A percentile compares a stretch with the other conserved stretches of the same genome.
Conservation (phyloP, 495 filamentous ascomycete genomes). For the Xylaria acuta region DNA sequence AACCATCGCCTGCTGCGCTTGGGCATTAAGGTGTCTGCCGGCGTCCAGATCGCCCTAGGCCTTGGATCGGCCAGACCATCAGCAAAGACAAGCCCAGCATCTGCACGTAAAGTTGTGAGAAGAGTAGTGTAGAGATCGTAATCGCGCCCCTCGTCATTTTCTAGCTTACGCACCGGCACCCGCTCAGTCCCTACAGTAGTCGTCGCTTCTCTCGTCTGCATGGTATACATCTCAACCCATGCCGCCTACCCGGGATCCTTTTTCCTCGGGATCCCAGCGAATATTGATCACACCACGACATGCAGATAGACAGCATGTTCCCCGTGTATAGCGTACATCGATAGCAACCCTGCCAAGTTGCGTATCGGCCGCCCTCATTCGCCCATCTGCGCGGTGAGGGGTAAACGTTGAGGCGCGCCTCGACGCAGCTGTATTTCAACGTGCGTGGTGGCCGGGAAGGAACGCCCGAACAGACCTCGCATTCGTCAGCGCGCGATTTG, state of each 20-base stretch:
- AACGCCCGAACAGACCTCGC: slow-evolving; percentile 49
- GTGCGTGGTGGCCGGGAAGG: slow-evolving; percentile 50
- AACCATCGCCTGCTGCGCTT: background rate
- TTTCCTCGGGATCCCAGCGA: slow-evolving; percentile 50
- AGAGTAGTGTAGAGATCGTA: slow-evolving; percentile 31
- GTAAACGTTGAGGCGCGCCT: slow-evolving; percentile 50
- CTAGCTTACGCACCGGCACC: slow-evolving; percentile 26
- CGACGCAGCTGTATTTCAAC: slow-evolving; percentile 51
- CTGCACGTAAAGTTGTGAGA: slow-evolving; percentile 26
- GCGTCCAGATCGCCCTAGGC: slow-evolving; percentile 7
- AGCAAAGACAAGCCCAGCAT: background rate
- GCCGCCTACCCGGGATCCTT: slow-evolving; percentile 43
- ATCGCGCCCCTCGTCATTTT: background rate
- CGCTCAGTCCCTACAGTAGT: slow-evolving; percentile 42
- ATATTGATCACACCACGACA: slow-evolving; percentile 50
- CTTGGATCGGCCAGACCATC: slow-evolving; percentile 12
- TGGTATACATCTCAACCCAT: slow-evolving; percentile 49
- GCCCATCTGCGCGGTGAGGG: slow-evolving; percentile 44
- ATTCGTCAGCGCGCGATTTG: slow-evolving; percentile 45
- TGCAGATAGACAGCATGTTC: slow-evolving; percentile 48
- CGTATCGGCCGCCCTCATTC: slow-evolving; percentile 45
- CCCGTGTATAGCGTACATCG: slow-evolving; percentile 28
- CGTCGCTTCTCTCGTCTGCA: slow-evolving; percentile 47
- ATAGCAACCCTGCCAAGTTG: slow-evolving; percentile 41
- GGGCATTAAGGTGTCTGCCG: background rate